Conservation (phyloP, 805 yeast species). For the Priceomyces medius region DNA sequence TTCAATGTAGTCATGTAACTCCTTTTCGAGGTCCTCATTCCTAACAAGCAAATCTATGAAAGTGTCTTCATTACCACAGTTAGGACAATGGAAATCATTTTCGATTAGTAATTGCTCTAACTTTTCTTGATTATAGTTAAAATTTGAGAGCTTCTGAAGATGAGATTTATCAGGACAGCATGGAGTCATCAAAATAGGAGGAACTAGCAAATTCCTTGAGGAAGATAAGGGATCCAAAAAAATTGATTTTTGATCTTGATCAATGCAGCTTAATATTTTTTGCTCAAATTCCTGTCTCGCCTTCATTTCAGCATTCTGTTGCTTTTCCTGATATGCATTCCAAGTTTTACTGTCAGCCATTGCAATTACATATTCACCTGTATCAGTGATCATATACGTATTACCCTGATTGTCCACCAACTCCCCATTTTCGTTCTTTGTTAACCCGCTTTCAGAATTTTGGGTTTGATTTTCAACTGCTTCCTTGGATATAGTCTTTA, state of each 20-base stretch:
- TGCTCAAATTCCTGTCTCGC: constrained; percentile 53
- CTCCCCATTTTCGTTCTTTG: constrained; percentile 43
- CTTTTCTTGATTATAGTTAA: constrained; percentile 35
- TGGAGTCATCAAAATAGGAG: constrained; percentile 75
- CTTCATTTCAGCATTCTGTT: constrained; percentile 47
- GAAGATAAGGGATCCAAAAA: constrained; percentile 63
- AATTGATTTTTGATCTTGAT: constrained; percentile 34
- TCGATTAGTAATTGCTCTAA: constrained; percentile 58
- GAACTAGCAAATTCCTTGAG: constrained; percentile 56
- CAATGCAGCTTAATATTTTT: constrained; percentile 29
- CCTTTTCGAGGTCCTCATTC: constrained; percentile 58
- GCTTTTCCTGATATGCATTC: constrained; percentile 78
- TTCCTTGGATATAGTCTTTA: constrained; percentile 82
- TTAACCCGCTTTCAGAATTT: constrained; percentile 24
- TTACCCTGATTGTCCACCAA: constrained; percentile 46
- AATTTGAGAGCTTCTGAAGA: constrained; percentile 53
- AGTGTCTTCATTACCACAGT: constrained; percentile 71
- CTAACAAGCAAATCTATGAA: constrained; percentile 68
- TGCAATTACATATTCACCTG: constrained; percentile 95
- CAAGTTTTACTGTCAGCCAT: constrained; percentile 91
- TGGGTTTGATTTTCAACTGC: constrained; percentile 42
- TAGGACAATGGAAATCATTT: constrained; percentile 87
- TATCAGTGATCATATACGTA: constrained; percentile 83
- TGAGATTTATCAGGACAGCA: constrained; percentile 64
- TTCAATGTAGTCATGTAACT: constrained; percentile 52